Conservation (phyloP, 768 basidiomycete genomes). For the Coprinopsis sp. region DNA sequence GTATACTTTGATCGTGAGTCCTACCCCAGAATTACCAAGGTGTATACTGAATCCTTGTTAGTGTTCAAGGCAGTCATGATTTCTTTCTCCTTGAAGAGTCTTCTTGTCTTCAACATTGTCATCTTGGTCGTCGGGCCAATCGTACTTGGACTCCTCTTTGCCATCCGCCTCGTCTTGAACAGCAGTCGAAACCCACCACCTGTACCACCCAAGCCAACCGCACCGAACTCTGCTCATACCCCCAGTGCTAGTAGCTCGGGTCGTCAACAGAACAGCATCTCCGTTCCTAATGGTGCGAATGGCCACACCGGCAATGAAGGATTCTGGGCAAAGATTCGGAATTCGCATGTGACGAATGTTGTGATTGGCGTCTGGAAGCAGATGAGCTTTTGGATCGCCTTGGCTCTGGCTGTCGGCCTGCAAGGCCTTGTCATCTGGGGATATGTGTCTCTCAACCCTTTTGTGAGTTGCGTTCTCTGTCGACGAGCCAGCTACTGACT, state of each 20-base stretch:
- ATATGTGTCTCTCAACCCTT: constrained; percentile 55
- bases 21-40: not conserved
- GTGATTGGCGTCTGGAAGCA: constrained; percentile 34
- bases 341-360: not conserved
- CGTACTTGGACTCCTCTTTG: constrained; percentile 40
- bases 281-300: constrained; percentile 1
- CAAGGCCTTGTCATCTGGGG: constrained; percentile 46
- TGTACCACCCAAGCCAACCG: constrained; percentile 2
- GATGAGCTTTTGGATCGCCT: constrained; percentile 59
- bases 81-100: constrained; percentile 44
- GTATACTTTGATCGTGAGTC: constrained; percentile 75
- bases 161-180: constrained; percentile 20
- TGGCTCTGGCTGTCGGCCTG: constrained; percentile 39
- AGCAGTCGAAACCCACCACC: constrained; percentile 3
- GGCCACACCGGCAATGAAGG: constrained; percentile 11
- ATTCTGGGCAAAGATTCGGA: constrained; percentile 14
- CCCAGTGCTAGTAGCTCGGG: not conserved
- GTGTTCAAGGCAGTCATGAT: constrained; percentile 57
- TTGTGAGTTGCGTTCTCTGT: constrained; percentile 41
- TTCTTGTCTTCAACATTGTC: constrained; percentile 56
- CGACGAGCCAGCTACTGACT: not conserved
- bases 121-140: constrained; percentile 63
- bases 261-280: not conserved
- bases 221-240: not conserved
- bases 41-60: too few species aligned